Evolutionary conservation across 306 rosid species (phyloP).

Genomic region (Cyamopsis tetragonoloba): DNA sequence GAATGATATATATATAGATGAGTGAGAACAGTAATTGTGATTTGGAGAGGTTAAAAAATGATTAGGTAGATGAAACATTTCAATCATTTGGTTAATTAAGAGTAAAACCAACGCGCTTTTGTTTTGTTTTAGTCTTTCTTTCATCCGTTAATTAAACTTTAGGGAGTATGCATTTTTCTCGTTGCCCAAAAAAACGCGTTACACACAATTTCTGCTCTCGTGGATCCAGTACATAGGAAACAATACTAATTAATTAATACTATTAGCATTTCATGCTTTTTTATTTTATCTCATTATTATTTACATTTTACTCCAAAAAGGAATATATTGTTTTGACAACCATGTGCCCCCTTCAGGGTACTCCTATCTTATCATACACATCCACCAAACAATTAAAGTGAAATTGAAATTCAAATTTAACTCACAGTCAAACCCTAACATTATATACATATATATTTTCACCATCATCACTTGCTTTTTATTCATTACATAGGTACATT

Average conservation of each 20-base stretch:
- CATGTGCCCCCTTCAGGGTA: constrained; percentile 30
- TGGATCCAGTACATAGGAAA: not conserved
- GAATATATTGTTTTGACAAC: constrained; percentile 37
- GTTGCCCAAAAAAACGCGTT: constrained; percentile 37
- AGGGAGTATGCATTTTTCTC: constrained; percentile 8
- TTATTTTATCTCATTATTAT: constrained; percentile 29
- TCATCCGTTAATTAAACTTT: not conserved
- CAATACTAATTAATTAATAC: too few relatives aligned
- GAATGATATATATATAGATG: too few relatives aligned
- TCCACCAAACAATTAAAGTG: constrained; percentile 12
- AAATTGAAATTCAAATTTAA: constrained; percentile 14
- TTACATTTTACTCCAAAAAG: constrained; percentile 35
- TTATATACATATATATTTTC: not conserved
- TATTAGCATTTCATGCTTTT: constrained; percentile 15
- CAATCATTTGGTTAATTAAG: constrained; percentile 42
- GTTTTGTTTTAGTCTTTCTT: constrained; percentile 7
- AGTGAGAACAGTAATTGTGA: constrained; percentile 7
- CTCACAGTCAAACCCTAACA: constrained; percentile 14
- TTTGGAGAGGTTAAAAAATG: constrained; percentile 8
- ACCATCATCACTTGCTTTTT: constrained; percentile 7
- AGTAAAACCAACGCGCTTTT: constrained; percentile 44
- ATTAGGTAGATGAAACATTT: constrained; percentile 35
- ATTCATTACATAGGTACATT: not conserved
- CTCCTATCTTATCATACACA: constrained; percentile 21
- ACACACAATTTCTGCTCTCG: not conserved